phyloP scores from a whole-genome alignment of 768 basidiomycete genomes.

The Suillus discolor region DNA sequence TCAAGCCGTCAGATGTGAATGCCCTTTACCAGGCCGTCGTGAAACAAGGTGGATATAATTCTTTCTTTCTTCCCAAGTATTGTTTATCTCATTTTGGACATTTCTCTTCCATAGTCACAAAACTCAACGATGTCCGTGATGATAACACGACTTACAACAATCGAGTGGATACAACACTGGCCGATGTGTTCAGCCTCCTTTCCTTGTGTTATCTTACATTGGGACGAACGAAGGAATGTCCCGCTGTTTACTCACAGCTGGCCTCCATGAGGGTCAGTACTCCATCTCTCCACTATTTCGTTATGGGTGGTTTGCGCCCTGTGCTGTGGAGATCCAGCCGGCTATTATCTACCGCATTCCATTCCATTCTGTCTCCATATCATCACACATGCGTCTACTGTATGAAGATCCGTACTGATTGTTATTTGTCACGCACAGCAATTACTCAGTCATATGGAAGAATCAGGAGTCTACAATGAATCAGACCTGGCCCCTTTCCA shows the following conservation, averaged over 20 bases:
- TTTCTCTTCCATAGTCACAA: slow-evolving; percentile 63
- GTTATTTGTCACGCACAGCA: slow-evolving; percentile 51
- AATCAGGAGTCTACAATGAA: slow-evolving; percentile 93
- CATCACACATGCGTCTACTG: slow-evolving; percentile 3
- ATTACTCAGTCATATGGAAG: slow-evolving; percentile 95
- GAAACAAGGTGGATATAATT: slow-evolving; percentile 73
- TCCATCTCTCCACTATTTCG: slow-evolving; percentile 12
- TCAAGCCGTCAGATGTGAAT: slow-evolving; percentile 92
- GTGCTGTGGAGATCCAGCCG: neutral
- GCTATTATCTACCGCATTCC: slow-evolving; percentile 20
- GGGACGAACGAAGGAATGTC: slow-evolving; percentile 92
- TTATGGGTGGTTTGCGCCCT: neutral
- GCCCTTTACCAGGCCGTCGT: slow-evolving; percentile 91
- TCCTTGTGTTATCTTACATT: slow-evolving; percentile 98
- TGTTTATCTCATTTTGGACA: neutral
- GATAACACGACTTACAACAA: slow-evolving; percentile 78
- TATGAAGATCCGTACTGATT: slow-evolving; percentile 24
- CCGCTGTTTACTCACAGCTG: slow-evolving; percentile 94
- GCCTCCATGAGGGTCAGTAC: slow-evolving; percentile 91
- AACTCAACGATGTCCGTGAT: slow-evolving; percentile 87
- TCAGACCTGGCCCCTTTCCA: slow-evolving; percentile 88
- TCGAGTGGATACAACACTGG: slow-evolving; percentile 90
- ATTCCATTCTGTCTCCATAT: slow-evolving; percentile 15
- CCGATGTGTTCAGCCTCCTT: slow-evolving; percentile 93
- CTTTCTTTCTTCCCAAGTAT: neutral